Conservation (phyloP, 2,329 filamentous ascomycete genomes). For the Pseudogymnoascus sp. region DNA sequence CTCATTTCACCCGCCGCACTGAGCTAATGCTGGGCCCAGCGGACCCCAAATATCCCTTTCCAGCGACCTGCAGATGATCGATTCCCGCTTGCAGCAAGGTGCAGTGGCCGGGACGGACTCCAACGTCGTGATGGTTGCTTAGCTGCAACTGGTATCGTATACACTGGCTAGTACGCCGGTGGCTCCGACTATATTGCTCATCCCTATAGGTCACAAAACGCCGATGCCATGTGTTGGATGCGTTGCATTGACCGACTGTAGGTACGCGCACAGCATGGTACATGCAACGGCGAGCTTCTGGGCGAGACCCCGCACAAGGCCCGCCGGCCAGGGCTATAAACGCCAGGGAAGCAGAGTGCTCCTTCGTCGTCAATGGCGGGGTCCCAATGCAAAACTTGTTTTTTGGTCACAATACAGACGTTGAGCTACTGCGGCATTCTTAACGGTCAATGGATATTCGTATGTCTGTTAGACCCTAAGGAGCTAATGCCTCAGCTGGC, state of each 20-base stretch:
- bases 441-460: neutral
- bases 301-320: neutral
- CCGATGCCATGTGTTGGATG: constrained; percentile 2
- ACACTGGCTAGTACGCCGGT: neutral
- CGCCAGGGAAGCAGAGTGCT: neutral
- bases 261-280: constrained; percentile 6
- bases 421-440: neutral
- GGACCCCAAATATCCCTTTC: neutral
- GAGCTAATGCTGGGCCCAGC: neutral
- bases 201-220: constrained; percentile 4
- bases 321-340: neutral
- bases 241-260: constrained; percentile 6
- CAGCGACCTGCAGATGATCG: constrained; percentile 2
- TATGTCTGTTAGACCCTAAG: neutral
- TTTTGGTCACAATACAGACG: neutral
- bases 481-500: constrained; percentile 1
- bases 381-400: constrained; percentile 1
- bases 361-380: neutral
- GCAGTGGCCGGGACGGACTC: neutral
- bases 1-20: neutral
- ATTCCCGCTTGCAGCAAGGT: constrained; percentile 6
- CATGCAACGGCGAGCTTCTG: neutral
- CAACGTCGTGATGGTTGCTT: neutral
- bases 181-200: neutral
- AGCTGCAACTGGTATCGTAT: neutral